Evolutionary conservation across 345 rosid genomes (phyloP), one percentile per base, ranked within the genome.

Genomic region (Raphanus sativus): DNA sequence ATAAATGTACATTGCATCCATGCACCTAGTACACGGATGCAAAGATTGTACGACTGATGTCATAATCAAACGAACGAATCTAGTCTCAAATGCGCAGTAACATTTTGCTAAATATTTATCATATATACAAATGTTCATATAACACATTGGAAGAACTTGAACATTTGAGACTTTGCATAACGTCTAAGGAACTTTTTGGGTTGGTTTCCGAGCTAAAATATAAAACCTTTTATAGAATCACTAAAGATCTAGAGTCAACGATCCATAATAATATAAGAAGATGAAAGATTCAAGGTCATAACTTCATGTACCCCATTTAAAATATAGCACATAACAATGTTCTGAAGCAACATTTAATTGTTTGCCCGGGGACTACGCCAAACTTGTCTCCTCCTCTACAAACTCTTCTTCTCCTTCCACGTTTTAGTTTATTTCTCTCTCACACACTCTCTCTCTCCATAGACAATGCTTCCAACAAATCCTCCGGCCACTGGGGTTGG

Each of bases 401-500:
- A 50, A 42, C 28, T 28, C 45, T 30, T 66, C 70, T 66, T 58
- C 54, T n/a, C 62, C 69, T 65, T 11, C 38, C 21, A 55, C 67
- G 33, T 21, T 58, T 58, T 21, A 38, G 24, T 54, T 67, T 48
- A n/a, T 45, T 62, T 71, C 33, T 59, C 50, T 42, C 67, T 30
- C 29, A 54, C 61, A 9, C 36, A 54, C 30, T 69, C 38, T 29
- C 30, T 24, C 25, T 21, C 21, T 21, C 25, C 21, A 30, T 7
- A 61, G 24, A 52, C 15, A 85, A 71, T 89, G 94, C 69, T 87
- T 73, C 60, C 89, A 1, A 83, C 84, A 11, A 76, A 71, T 40
- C 86, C 87, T 5, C 85, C 90, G n/a, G 76, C 86, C 42, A 7
- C 82, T 10, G 93, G 90, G 1, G 89, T 84, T 63, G 90, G 93